Base-by-base conservation (phyloP, 2,329 filamentous ascomycete genomes). In the Pseudogymnoascus sp. region DNA sequence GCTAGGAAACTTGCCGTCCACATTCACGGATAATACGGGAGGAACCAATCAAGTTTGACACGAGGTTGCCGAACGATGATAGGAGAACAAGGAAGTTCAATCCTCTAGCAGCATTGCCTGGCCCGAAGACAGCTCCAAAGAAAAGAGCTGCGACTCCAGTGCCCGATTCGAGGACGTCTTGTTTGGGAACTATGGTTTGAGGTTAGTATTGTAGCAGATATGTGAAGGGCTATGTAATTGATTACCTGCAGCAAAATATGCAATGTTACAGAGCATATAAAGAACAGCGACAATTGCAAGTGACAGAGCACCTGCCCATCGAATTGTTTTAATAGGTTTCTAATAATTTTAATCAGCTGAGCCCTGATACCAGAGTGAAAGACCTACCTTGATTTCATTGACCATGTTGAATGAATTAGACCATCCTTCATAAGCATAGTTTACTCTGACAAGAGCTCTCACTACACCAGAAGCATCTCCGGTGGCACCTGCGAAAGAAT, bases 381-480 rank as follows among this genome's bases (percentile, higher is more conserved):
- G 9, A 62, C 65, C 37, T 65, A 78, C 77, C 70, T 80, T 80
- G 66, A 86, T 80, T 71, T 87, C 84, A 61, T 85, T 85, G 63
- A 83, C 81, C 3, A 87, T 77, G 65, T 85, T 85, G 73, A 87
- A 87, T 0, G 83, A 82, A 66, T 87, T 87, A 9, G 77, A 74
- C 65, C 80, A 87, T 1, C 84, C 84, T 0, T 75, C 71, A 65
- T 85, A 87, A 0, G 83, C 82, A 64, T 85, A 86, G 28, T 82
- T 78, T 60, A 87, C 82, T 62, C 80, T 85, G 59, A 84, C 79
- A 23, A 88, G 70, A 0, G 84, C 84, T 63, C 79, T 85, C 1
- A 84, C 81, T n/a, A 86, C 73, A 25, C 81, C 80, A 3, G 74
- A 75, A 1, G 73, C 77, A 0, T 75, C 75, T 31, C 46, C 46